Conservation (phyloP, 2,329 filamentous ascomycete genomes). For the Verticillium longisporum region DNA sequence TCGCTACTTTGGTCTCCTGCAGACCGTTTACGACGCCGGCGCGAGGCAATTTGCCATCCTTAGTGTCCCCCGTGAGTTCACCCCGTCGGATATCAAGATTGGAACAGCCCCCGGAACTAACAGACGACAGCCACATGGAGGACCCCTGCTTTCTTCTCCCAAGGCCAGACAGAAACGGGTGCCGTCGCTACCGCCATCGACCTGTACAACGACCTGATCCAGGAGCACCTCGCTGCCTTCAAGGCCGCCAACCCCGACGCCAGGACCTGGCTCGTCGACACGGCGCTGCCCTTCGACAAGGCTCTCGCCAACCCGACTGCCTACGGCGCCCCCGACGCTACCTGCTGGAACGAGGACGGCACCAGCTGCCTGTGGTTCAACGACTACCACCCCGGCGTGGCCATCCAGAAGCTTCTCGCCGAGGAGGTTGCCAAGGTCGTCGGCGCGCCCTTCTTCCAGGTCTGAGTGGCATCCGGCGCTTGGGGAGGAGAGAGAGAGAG, state of each 20-base stretch:
- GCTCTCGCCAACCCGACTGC: constrained; percentile 31
- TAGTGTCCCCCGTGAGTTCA: constrained; percentile 32
- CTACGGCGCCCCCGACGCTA: constrained; percentile 34
- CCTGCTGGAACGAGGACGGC: constrained; percentile 33
- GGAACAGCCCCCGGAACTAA: background rate
- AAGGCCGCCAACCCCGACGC: constrained; percentile 23
- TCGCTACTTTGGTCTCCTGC: constrained; percentile 32
- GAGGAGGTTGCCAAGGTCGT: constrained; percentile 22
- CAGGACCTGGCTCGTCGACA: constrained; percentile 30
- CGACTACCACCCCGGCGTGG: constrained; percentile 32
- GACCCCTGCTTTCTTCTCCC: constrained; percentile 24
- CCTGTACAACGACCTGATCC: constrained; percentile 29
- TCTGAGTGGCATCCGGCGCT: background rate
- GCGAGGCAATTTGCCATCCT: constrained; percentile 41
- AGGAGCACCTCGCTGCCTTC: constrained; percentile 21
- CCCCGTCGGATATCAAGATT: background rate
- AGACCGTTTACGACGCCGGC: constrained; percentile 35
- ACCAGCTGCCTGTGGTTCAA: constrained; percentile 38
- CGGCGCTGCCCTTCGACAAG: constrained; percentile 29
- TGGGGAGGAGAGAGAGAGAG: background rate
- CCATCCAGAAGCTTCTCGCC: constrained; percentile 32
- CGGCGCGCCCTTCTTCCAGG: constrained; percentile 8
- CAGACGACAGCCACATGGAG: constrained; percentile 28
- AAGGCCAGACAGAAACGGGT: constrained; percentile 14
- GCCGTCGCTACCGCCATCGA: constrained; percentile 25